Evolutionary conservation across 2,329 filamentous ascomycete species (phyloP).

Genomic region (Zelopaecilomyces penicillatus): DNA sequence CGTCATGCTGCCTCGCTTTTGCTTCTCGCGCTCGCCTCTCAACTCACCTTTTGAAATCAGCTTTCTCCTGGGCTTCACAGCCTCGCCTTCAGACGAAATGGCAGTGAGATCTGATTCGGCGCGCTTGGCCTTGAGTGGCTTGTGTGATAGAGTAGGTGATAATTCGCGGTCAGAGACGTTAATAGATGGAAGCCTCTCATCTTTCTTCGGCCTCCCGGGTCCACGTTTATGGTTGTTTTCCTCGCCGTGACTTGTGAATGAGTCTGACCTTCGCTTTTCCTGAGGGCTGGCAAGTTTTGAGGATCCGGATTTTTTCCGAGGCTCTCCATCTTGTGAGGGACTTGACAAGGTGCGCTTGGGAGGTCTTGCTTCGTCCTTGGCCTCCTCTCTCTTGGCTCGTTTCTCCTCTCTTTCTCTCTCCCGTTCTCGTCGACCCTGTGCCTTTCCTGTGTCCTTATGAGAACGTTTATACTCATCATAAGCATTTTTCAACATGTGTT

Average conservation of each 20-base stretch:
- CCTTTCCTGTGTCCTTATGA: slow-evolving; percentile 40
- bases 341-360: slow-evolving; percentile 42
- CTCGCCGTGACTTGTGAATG: slow-evolving; percentile 35
- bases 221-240: slow-evolving; percentile 43
- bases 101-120: slow-evolving; percentile 45
- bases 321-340: slow-evolving; percentile 36
- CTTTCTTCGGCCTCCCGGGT: slow-evolving; percentile 46
- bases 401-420: slow-evolving; percentile 35
- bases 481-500: slow-evolving; percentile 67
- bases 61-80: slow-evolving; percentile 52
- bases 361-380: slow-evolving; percentile 34
- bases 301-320: slow-evolving; percentile 33
- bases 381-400: slow-evolving; percentile 34
- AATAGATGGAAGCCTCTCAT: slow-evolving; percentile 39
- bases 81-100: slow-evolving; percentile 48
- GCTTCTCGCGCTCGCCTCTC: slow-evolving; percentile 50
- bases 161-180: slow-evolving; percentile 45
- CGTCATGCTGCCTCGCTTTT: slow-evolving; percentile 49
- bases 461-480: slow-evolving; percentile 56
- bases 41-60: slow-evolving; percentile 56
- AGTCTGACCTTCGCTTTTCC: slow-evolving; percentile 40
- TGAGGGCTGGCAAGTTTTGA: slow-evolving; percentile 35
- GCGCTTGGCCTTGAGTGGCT: slow-evolving; percentile 42
- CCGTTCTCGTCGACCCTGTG: slow-evolving; percentile 36
- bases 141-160: slow-evolving; percentile 40